Percentiles rank a stretch among this genome's conserved stretches.
Conservation (phyloP, 257 asterid genomes). For the Ajuga chamaepitys region DNA sequence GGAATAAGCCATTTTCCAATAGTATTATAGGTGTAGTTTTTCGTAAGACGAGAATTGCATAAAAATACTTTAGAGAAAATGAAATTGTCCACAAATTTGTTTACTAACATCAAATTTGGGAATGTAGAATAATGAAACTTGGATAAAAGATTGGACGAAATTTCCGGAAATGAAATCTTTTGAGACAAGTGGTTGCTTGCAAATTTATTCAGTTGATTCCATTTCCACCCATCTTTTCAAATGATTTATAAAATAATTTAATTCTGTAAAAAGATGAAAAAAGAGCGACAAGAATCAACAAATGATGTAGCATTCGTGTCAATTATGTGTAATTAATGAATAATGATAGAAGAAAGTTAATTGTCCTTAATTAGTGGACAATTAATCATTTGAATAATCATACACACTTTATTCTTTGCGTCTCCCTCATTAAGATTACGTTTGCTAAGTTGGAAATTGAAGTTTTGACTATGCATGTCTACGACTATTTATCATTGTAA, state of each 20-base stretch:
- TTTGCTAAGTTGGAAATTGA: slow-evolving; percentile 5
- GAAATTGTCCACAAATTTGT: no score
- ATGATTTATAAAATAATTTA: not conserved
- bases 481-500: not conserved
- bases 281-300: not conserved
- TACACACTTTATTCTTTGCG: slow-evolving; percentile 16
- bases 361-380: slow-evolving; percentile 18
- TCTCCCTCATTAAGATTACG: not conserved
- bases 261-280: not conserved
- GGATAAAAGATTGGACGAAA: no score
- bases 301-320: slow-evolving; percentile 14
- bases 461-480: not conserved
- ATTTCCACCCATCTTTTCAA: not conserved
- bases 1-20: no score
- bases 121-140: no score
- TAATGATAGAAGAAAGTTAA: not conserved
- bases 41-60: no score
- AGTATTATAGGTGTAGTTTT: no score
- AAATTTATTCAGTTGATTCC: not conserved
- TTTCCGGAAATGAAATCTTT: no score
- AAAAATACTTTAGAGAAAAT: no score
- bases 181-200: no score
- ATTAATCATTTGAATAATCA: slow-evolving; percentile 21
- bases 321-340: not conserved
- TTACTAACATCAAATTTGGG: no score